A percentile compares a stretch with the other conserved stretches of the same genome.
phyloP scores from a whole-genome alignment of 345 rosid species.

The Gossypium longicalyx region DNA sequence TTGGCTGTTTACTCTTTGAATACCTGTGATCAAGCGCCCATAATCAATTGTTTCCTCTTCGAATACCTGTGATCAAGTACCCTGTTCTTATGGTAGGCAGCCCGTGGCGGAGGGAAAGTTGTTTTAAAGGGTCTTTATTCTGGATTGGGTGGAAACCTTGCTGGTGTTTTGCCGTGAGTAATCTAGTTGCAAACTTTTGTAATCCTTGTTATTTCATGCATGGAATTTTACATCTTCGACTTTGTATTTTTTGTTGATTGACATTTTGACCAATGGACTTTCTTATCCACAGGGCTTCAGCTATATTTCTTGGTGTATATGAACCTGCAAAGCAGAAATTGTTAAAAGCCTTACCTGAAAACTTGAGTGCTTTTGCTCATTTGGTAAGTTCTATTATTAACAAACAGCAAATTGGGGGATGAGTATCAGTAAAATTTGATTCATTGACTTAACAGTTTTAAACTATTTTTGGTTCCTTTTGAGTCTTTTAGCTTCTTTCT shows the following conservation, averaged over 20 bases:
- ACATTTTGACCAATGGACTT: constrained; percentile 15
- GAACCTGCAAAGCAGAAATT: constrained; percentile 63
- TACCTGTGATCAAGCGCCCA: constrained; percentile 9
- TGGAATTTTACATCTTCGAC: neutral
- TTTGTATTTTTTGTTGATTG: constrained; percentile 1
- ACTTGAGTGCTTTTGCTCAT: constrained; percentile 58
- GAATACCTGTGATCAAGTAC: constrained; percentile 11
- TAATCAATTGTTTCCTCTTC: neutral
- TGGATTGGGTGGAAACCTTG: constrained; percentile 84
- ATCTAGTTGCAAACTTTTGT: constrained; percentile 3
- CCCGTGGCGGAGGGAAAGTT: constrained; percentile 62
- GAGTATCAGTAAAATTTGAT: neutral
- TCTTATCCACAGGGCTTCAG: constrained; percentile 52
- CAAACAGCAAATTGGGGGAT: constrained; percentile 6
- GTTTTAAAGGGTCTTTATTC: constrained; percentile 68
- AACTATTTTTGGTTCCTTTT: neutral
- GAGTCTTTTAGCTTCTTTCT: neutral
- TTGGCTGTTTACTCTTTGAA: neutral
- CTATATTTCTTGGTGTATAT: constrained; percentile 61
- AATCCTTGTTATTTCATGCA: neutral
- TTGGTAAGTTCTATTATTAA: constrained; percentile 37
- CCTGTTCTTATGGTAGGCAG: constrained; percentile 41
- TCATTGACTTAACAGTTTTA: neutral
- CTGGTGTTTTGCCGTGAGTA: constrained; percentile 81
- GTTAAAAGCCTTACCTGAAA: constrained; percentile 47